Evolutionary conservation across 1,284 basidiomycete species (phyloP), one percentile per base, ranked within the genome.

Genomic region (Leccinum griseonigrum): DNA sequence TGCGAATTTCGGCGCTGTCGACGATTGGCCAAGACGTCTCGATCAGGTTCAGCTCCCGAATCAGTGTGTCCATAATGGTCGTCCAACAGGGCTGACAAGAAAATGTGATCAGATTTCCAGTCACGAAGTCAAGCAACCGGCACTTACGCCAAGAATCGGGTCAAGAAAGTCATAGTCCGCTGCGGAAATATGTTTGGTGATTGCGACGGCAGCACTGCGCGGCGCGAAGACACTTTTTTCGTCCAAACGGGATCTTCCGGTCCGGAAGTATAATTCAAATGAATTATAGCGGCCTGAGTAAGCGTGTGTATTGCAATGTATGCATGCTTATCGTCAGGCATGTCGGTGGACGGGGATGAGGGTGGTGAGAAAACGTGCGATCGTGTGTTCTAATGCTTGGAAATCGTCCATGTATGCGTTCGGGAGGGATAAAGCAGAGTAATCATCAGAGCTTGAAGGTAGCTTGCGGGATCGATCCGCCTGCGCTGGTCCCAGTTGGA

Each of bases 71-170:
- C 58, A 87, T 85, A 28, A 82, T 84, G 58, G 79, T 80, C 16
- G 85, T 85, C 88, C 88, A 91, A 68, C 88, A 90, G 16, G 85
- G 83, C 88, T 90, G 62, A 28, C 57, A 63, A 54, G 34, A 22
- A 26, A 22, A 62, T 5, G 1, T n/a, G 31, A 59, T 67, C 48
- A 64, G 64, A 61, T 16, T 29, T 16, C 60, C 46, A 48, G 34
- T 57, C 60, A 59, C 32, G 26, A n/a, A 51, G 14, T 54, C 57
- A 60, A 57, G 43, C 4, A 57, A 31, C 16, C 51, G 58, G 59
- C 10, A 77, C 88, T 66, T 76, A 91, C 88, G 61, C 86, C 87
- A 64, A 91, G 79, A 65, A 90, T 83, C 26, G 90, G 90, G 75
- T 91, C 89, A 34, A 91, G 79, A 71, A 84, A 87, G 48, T 82